Evolutionary conservation across 2,329 filamentous ascomycete species (phyloP), one percentile per base, ranked within the genome.

Genomic region (Ustilaginoidea virens): DNA sequence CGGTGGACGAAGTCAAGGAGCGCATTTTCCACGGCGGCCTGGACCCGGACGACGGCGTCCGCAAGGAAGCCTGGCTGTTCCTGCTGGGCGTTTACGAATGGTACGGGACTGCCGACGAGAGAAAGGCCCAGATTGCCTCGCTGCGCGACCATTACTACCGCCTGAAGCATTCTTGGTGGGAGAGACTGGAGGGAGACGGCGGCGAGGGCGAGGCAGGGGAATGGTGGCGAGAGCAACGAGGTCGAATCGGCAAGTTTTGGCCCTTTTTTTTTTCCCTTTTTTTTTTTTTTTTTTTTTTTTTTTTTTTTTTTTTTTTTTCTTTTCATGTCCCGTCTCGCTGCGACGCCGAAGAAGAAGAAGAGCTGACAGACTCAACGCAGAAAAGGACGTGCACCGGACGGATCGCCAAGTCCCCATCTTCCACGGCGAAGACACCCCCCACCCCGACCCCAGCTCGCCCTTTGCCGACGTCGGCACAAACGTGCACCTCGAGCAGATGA

Each of bases 321-420:
- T 20, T 17, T 29, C n/a, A n/a, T n/a, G n/a, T n/a, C n/a, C n/a
- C n/a, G n/a, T n/a, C n/a, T n/a, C n/a, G n/a, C n/a, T n/a, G n/a
- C n/a, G n/a, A n/a, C n/a, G n/a, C n/a, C n/a, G n/a, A n/a, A n/a
- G n/a, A n/a, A n/a, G 13, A 26, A 12, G 14, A 10, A 25, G 19
- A 6, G 2, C n/a, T 17, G 15, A n/a, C 16, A 25, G 32, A 30
- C 39, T 46, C 22, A 8, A 8, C 55, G 49, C 63, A 94, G 90
- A 98, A 53, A 98, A 98, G 57, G 90, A 98, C 47, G 92, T 98
- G 12, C 92, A 98, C 52, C 77, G 90, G 43, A 98, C 90, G 39
- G 90, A 98, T 53, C 81, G 92, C 24, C 82, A 78, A 25, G 82
- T 98, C 17, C 79, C 82, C n/a, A 79, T 98, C 23, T 98, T 98